A percentile compares a stretch with the other conserved stretches of the same genome.
Conservation (phyloP, 2,329 filamentous ascomycete genomes). For the Ophiocordyceps camponoti-saundersi region DNA sequence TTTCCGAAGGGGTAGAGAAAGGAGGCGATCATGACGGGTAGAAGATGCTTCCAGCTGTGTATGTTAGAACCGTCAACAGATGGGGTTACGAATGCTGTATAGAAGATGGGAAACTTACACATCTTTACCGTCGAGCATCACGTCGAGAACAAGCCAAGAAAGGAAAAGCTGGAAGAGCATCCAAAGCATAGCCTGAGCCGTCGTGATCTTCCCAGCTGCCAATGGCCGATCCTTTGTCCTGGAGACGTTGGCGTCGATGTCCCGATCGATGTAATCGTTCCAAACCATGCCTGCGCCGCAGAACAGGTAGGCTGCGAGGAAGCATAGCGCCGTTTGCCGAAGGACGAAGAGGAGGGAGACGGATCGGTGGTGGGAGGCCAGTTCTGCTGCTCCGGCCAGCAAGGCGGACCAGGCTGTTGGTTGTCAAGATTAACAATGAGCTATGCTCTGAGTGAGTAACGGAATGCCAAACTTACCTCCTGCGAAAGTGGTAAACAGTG, state of each 20-base stretch:
- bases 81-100: too few species aligned
- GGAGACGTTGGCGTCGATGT: constrained; percentile 10
- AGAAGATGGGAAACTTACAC: neutral
- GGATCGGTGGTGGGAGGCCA: neutral
- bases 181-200: constrained; percentile 6
- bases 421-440: neutral
- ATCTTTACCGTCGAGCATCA: neutral
- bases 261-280: constrained; percentile 13
- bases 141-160: neutral
- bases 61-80: neutral
- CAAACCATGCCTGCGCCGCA: constrained; percentile 14
- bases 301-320: constrained; percentile 9
- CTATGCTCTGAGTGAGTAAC: neutral
- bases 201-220: constrained; percentile 8
- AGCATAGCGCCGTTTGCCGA: constrained; percentile 7
- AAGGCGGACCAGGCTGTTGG: constrained; percentile 1
- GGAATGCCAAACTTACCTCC: neutral
- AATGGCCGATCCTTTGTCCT: constrained; percentile 12
- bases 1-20: constrained; percentile 9
- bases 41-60: constrained; percentile 7
- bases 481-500: constrained; percentile 1
- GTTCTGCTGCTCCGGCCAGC: neutral
- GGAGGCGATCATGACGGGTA: constrained; percentile 6
- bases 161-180: neutral
- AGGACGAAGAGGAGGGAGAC: constrained; percentile 5